These are phyloP conservation scores for Syzygium malaccense DNA, from an alignment of 441 rosid genomes.

Conservation along the genomic window DNA sequence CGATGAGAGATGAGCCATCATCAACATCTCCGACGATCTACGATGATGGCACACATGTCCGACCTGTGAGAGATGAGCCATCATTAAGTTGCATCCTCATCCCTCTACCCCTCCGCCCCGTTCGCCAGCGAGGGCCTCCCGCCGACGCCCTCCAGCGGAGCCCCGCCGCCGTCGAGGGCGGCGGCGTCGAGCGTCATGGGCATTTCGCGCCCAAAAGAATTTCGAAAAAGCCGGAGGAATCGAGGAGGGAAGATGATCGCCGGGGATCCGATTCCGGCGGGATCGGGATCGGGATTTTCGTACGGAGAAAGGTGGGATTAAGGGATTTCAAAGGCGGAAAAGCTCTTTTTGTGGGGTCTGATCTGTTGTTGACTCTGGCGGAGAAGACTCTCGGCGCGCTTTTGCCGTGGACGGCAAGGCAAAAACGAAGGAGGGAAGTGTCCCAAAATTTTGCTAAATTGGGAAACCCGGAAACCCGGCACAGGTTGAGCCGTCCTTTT, in stretches of 20 bases:
- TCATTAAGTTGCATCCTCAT: not conserved
- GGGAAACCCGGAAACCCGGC: not conserved
- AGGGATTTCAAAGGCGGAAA: not conserved
- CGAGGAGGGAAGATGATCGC: not conserved
- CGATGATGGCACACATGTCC: fast-evolving
- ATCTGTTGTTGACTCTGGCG: not conserved
- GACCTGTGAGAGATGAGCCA: not conserved
- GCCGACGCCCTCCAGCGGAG: not conserved
- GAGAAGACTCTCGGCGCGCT: not conserved
- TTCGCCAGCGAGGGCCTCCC: not conserved
- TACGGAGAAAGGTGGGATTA: not conserved
- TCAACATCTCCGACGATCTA: not conserved
- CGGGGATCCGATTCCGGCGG: not conserved
- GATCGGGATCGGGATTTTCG: not conserved
- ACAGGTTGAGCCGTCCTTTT: too few relatives aligned
- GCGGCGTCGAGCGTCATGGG: not conserved
- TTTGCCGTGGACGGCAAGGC: not conserved
- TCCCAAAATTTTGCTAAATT: not conserved
- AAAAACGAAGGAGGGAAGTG: too few relatives aligned
- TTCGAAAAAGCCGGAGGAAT: not conserved
- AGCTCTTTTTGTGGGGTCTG: not conserved
- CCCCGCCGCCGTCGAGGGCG: not conserved
- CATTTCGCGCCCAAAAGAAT: not conserved
- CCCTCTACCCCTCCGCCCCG: constrained; percentile 4
- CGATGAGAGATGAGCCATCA: not conserved